These are phyloP conservation scores for Hanseniaspora meyeri DNA, from an alignment of 805 yeast genomes.

Conservation along the genomic window DNA sequence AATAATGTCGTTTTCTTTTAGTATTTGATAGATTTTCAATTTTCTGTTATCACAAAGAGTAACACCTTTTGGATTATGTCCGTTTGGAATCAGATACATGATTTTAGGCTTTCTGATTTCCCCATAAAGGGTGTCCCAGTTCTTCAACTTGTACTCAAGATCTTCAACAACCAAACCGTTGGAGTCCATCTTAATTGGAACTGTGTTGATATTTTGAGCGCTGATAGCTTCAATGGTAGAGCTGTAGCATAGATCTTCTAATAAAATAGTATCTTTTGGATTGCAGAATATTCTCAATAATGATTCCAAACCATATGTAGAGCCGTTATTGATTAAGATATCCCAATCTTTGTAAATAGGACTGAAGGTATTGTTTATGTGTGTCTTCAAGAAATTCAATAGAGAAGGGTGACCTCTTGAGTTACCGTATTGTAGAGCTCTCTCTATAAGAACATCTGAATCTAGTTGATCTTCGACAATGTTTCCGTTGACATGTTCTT, in stretches of 20 bases:
- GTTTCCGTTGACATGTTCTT: slow-evolving; percentile 14
- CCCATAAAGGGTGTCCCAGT: slow-evolving; percentile 44
- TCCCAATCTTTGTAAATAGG: slow-evolving; percentile 50
- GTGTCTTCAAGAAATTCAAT: slow-evolving; percentile 46
- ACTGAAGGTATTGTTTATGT: slow-evolving; percentile 28
- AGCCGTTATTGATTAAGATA: slow-evolving; percentile 54
- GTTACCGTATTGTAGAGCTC: slow-evolving; percentile 67
- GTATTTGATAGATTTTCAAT: slow-evolving; percentile 50
- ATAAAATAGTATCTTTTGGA: slow-evolving; percentile 60
- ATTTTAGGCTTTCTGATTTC: slow-evolving; percentile 54
- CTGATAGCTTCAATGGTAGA: slow-evolving; percentile 66
- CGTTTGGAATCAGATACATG: slow-evolving; percentile 77
- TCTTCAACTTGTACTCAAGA: slow-evolving; percentile 41
- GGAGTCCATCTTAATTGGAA: slow-evolving; percentile 61
- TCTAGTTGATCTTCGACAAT: slow-evolving; percentile 22
- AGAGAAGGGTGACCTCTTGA: slow-evolving; percentile 56
- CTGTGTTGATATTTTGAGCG: slow-evolving; percentile 48
- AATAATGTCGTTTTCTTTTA: slow-evolving; percentile 64
- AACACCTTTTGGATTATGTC: slow-evolving; percentile 92
- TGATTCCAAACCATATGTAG: slow-evolving; percentile 73
- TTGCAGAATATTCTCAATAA: slow-evolving; percentile 55
- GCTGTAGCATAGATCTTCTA: slow-evolving; percentile 65
- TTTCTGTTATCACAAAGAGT: slow-evolving; percentile 62
- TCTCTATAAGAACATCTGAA: slow-evolving; percentile 45
- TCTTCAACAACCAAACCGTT: slow-evolving; percentile 60